Evolutionary conservation across 208 protist genomes (phyloP).

Genomic region (Trichomonas vaginalis): DNA sequence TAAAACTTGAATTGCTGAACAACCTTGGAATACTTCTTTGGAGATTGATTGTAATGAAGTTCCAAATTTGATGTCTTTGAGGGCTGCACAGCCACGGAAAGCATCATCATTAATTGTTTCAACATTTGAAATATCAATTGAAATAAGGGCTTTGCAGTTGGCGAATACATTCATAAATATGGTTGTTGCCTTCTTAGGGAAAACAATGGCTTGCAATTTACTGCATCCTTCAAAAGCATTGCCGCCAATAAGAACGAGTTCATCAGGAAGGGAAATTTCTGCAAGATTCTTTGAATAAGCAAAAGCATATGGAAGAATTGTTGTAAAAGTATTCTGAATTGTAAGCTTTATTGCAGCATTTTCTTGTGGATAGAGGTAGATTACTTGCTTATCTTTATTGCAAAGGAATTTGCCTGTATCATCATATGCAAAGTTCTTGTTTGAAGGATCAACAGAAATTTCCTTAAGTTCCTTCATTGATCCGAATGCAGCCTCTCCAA

Average conservation of each 20-base stretch:
- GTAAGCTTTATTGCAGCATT: background rate
- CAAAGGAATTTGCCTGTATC: background rate
- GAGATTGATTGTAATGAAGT: background rate
- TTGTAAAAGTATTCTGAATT: background rate
- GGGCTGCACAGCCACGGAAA: background rate
- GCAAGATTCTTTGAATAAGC: background rate
- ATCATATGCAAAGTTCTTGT: background rate
- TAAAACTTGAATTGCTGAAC: background rate
- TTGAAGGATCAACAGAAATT: background rate
- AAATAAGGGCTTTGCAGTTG: background rate
- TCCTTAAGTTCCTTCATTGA: background rate
- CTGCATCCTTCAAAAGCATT: background rate
- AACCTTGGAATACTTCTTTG: background rate
- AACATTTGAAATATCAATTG: background rate
- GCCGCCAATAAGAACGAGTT: background rate
- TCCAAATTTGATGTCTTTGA: background rate
- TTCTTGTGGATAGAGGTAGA: background rate
- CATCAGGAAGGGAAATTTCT: background rate
- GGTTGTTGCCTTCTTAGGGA: background rate
- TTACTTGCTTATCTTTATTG: background rate
- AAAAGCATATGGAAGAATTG: background rate
- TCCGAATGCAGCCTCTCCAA: background rate
- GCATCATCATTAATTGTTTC: background rate
- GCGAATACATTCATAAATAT: background rate
- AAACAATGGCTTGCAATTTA: background rate